phyloP scores from a whole-genome alignment of 2,329 filamentous ascomycete genomes.

The Apiospora marii region DNA sequence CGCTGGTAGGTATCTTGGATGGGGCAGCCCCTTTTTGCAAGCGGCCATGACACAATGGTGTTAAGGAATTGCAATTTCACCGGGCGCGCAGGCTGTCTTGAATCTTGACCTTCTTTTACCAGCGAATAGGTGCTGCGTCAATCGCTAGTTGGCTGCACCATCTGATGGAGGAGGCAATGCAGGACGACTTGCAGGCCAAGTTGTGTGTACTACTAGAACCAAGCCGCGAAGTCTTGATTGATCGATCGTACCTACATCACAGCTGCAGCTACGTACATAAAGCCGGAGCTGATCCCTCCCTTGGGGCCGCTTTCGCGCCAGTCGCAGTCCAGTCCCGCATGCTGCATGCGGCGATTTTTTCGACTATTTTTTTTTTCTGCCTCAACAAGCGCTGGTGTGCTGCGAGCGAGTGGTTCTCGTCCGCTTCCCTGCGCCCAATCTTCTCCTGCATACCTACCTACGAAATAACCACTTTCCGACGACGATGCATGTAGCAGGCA shows the following conservation, averaged over 20 bases:
- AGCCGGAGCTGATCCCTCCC: not conserved
- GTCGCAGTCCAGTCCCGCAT: not conserved
- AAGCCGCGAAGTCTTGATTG: not conserved
- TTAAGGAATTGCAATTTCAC: not conserved
- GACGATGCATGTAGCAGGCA: not conserved
- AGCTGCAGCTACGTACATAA: not conserved
- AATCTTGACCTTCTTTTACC: conserved; percentile 7
- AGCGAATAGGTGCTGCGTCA: not conserved
- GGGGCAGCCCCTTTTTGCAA: not conserved
- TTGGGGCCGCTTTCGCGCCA: not conserved
- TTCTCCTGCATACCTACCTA: not conserved
- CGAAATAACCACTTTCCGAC: not conserved
- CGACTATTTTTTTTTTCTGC: not conserved
- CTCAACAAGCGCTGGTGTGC: conserved; percentile 19
- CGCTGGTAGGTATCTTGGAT: not conserved
- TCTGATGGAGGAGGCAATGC: conserved; percentile 1
- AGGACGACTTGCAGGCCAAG: not conserved
- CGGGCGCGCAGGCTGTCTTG: not conserved
- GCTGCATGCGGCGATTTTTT: conserved; percentile 7
- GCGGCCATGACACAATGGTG: not conserved
- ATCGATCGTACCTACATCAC: not conserved
- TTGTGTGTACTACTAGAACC: not conserved
- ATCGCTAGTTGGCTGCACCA: conserved; percentile 16
- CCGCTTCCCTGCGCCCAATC: not conserved
- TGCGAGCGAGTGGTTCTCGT: conserved; percentile 19